A percentile compares a stretch with the other conserved stretches of the same genome.
Conservation (phyloP, 768 basidiomycete genomes). For the Trametes cubensis region DNA sequence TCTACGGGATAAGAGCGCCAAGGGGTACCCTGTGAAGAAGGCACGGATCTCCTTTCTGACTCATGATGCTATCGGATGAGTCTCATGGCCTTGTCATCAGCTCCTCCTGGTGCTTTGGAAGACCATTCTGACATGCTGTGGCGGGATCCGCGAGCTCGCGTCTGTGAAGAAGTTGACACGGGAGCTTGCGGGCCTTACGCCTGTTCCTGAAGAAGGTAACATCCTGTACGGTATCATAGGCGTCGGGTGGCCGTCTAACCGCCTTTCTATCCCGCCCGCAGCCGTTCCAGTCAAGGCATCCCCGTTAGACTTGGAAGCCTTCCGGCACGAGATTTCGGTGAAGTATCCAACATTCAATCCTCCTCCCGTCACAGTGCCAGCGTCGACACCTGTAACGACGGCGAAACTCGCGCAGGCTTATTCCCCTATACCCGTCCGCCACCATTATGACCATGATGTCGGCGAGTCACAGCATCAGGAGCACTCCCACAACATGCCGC, state of each 20-base stretch:
- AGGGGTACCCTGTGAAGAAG: constrained; percentile 98
- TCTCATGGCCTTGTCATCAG: constrained; percentile 43
- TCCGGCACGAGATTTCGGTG: constrained; percentile 86
- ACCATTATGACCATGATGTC: constrained; percentile 91
- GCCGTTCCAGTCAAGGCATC: constrained; percentile 82
- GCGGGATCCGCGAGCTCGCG: constrained; percentile 84
- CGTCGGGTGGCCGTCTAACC: constrained; percentile 2
- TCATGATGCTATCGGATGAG: constrained; percentile 18
- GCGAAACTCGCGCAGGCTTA: constrained; percentile 87
- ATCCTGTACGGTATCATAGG: constrained; percentile 19
- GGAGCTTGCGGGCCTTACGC: constrained; percentile 78
- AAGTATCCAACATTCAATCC: constrained; percentile 95
- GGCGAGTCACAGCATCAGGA: constrained; percentile 51
- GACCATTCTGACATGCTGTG: constrained; percentile 86
- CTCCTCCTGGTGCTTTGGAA: constrained; percentile 95
- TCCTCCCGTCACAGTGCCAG: constrained; percentile 41
- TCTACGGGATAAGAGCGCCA: constrained; percentile 89
- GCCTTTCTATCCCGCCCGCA: constrained; percentile 27
- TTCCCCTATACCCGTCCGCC: constrained; percentile 89
- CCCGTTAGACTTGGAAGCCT: constrained; percentile 87
- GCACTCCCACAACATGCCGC: constrained; percentile 38
- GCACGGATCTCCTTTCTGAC: constrained; percentile 40
- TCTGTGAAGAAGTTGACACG: constrained; percentile 85
- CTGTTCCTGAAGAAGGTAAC: constrained; percentile 50
- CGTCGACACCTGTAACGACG: constrained; percentile 41